Conservation (phyloP, 1,284 basidiomycete genomes). For the Singerocomus rubriflavus region DNA sequence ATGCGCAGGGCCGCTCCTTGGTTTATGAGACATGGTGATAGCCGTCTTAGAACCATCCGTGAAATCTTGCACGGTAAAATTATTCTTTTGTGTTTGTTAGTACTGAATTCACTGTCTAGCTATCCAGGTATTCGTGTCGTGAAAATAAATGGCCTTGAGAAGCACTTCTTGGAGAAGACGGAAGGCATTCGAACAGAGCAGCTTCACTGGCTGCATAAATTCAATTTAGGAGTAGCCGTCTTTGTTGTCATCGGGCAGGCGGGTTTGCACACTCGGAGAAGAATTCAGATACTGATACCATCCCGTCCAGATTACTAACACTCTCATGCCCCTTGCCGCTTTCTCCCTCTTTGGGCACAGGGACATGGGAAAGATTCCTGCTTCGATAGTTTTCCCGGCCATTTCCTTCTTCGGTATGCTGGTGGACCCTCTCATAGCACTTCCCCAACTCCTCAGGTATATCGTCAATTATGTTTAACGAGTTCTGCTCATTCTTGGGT, state of each 20-base stretch:
- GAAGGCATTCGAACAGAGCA: constrained; percentile 25
- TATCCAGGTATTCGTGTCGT: constrained; percentile 24
- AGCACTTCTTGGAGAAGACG: constrained; percentile 23
- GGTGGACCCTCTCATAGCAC: constrained; percentile 30
- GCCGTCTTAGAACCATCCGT: constrained; percentile 28
- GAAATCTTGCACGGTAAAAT: constrained; percentile 27
- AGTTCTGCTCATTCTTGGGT: not conserved
- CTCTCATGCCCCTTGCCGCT: constrained; percentile 31
- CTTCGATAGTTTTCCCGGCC: constrained; percentile 27
- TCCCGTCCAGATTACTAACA: constrained; percentile 22
- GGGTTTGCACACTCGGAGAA: not conserved
- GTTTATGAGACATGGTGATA: constrained; percentile 30
- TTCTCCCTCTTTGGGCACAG: constrained; percentile 31
- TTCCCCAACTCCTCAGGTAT: constrained; percentile 30
- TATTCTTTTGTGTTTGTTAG: not conserved
- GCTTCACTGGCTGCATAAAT: constrained; percentile 27
- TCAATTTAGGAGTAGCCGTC: constrained; percentile 26
- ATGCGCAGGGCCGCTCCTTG: constrained; percentile 31
- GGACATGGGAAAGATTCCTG: constrained; percentile 24
- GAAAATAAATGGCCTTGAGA: constrained; percentile 27
- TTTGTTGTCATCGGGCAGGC: constrained; percentile 31
- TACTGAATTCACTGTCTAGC: not conserved
- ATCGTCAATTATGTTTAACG: not conserved
- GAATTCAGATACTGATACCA: constrained; percentile 1
- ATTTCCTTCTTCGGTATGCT: constrained; percentile 32